Evolutionary conservation across 2,329 filamentous ascomycete species (phyloP).

Genomic region (Purpureocillium lavendulum): DNA sequence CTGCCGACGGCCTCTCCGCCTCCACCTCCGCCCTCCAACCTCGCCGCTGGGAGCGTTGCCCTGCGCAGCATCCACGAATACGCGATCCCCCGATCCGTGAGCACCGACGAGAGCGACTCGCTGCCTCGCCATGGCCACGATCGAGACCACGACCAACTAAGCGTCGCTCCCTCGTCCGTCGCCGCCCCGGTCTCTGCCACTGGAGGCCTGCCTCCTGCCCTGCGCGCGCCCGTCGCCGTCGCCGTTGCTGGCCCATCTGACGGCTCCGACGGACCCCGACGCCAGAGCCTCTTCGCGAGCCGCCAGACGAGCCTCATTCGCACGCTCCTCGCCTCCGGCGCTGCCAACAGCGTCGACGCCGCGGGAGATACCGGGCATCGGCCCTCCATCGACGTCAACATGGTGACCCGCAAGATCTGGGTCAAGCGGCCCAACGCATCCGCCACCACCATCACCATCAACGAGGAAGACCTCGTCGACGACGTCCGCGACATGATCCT

Average conservation of each 20-base stretch:
- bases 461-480: conserved; percentile 86
- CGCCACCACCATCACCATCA: conserved; percentile 76
- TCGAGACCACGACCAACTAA: conserved; percentile 17
- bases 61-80: conserved; percentile 5
- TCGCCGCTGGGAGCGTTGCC: neutral
- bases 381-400: conserved; percentile 33
- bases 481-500: conserved; percentile 89
- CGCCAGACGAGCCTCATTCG: conserved; percentile 23
- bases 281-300: conserved; percentile 28
- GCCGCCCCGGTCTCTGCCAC: conserved; percentile 16
- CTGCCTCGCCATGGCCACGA: conserved; percentile 12
- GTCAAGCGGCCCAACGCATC: conserved; percentile 82
- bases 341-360: conserved; percentile 9
- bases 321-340: conserved; percentile 18
- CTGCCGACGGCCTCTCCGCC: conserved; percentile 1
- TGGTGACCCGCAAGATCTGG: conserved; percentile 81
- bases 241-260: conserved; percentile 13
- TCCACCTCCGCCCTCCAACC: neutral
- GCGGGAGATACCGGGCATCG: conserved; percentile 4
- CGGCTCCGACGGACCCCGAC: conserved; percentile 13
- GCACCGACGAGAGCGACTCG: conserved; percentile 1
- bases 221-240: conserved; percentile 4
- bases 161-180: conserved; percentile 13
- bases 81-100: conserved; percentile 1
- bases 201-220: conserved; percentile 6